These are phyloP conservation scores for Monilinia vaccinii-corymbosi DNA, from an alignment of 2,329 filamentous ascomycete genomes.

Conservation along the genomic window DNA sequence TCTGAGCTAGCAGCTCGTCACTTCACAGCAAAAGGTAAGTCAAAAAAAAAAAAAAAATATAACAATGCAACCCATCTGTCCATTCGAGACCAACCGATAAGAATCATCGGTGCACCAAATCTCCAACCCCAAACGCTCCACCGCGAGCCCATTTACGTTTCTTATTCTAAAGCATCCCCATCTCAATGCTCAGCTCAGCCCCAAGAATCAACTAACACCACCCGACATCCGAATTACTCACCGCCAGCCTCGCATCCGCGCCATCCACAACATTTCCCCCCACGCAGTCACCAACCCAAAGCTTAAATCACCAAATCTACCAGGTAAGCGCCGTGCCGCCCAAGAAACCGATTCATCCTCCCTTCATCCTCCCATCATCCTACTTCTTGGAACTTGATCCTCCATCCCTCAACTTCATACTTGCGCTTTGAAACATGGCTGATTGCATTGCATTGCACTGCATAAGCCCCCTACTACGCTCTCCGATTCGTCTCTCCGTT, in stretches of 20 bases:
- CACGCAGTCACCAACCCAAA: neutral
- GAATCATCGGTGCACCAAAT: neutral
- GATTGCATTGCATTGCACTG: neutral
- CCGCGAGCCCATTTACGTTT: neutral
- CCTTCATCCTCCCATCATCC: neutral
- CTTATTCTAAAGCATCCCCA: no score
- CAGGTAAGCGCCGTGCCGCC: neutral
- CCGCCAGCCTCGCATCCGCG: neutral
- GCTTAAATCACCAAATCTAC: neutral
- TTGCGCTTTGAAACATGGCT: neutral
- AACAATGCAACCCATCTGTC: neutral
- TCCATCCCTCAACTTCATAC: neutral
- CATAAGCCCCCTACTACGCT: neutral
- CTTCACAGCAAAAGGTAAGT: neutral
- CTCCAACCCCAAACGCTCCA: neutral
- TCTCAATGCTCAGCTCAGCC: neutral
- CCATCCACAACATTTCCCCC: neutral
- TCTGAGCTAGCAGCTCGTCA: neutral
- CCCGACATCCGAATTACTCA: neutral
- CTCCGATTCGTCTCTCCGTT: neutral
- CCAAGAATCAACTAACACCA: neutral
- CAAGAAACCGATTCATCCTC: neutral
- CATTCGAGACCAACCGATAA: neutral
- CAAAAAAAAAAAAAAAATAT: no score
- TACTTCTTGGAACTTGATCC: no score